Base-by-base conservation (phyloP, 306 rosid species). In the Gleditsia sinensis region DNA sequence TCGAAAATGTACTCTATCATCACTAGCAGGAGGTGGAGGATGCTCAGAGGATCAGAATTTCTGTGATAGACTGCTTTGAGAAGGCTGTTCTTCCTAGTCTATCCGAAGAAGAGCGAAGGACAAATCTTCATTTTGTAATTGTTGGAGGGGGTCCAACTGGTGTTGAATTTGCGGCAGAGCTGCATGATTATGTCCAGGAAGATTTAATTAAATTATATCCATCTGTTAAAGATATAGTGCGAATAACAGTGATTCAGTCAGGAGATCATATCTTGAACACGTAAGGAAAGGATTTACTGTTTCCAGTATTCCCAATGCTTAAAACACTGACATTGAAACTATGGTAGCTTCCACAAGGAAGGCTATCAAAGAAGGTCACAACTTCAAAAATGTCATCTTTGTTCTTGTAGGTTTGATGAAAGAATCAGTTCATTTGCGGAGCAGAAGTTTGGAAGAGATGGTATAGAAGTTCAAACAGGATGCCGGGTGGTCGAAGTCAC, bases 141-240 rank as follows among this genome's bases (percentile, higher is more conserved):
- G 98, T 94, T 69, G 98, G 98, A 71, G 98, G 98, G 59, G 98
- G 98, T 80, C 98, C 98, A 36, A 94, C 98, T 60, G 98, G 98
- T 54, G 86, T 94, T 63, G 98, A 94, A 80, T 94, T 94, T 83
- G 97, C 98, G 66, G 97, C 98, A 32, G 98, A 94, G 90, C 86
- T 94, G 71, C 96, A 94, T 76, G 98, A 94, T 83, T 90, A 54
- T 82, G 61, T 94, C 53, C 81, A 78, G 37, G 98, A 91, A 70
- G 98, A 94, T 86, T 83, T 94, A 65, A 75, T 72, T 65, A 87
- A 90, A 27, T 63, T 94, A 75, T 94, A 91, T 76, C 96, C 97
- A 7, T 17, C 83, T 3, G 93, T 84, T 34, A 86, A 88, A 78
- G 92, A 91, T 81, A 75, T 80, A 37, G 93, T 94, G 85, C 89